Percentiles rank a stretch among this genome's conserved stretches.
Evolutionary conservation across 1,284 basidiomycete genomes (phyloP).

Genomic region (Apiotrichum akiyoshidainum): DNA sequence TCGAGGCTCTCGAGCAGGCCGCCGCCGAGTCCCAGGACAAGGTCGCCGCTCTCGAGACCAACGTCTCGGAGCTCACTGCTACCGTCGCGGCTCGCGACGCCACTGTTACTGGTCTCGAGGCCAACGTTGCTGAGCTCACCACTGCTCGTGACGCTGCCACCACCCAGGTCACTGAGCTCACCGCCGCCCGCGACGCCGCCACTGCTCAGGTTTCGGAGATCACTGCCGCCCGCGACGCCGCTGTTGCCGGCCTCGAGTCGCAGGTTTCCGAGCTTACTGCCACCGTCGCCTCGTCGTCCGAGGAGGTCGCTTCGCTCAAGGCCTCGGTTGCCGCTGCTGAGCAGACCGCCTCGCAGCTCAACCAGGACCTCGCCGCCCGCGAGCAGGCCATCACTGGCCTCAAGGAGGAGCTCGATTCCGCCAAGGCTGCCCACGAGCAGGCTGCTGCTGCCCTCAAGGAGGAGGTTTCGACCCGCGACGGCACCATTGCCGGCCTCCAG

Average conservation of each 20-base stretch:
- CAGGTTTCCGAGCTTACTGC: slow-evolving; percentile 1
- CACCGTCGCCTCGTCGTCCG: background rate
- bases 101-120: background rate
- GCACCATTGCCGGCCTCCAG: background rate
- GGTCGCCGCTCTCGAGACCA: background rate
- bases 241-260: background rate
- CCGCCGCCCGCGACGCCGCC: background rate
- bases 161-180: background rate
- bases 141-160: background rate
- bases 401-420: slow-evolving; percentile 8
- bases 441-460: background rate
- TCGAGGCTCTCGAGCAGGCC: background rate
- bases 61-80: background rate
- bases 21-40: background rate
- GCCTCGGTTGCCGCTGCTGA: slow-evolving; percentile 5
- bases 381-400: background rate
- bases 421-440: slow-evolving; percentile 4
- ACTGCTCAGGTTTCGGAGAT: background rate
- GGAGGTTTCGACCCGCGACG: background rate
- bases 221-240: background rate
- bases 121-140: background rate
- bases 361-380: slow-evolving; percentile 5
- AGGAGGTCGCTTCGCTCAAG: background rate
- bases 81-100: background rate
- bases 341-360: slow-evolving; percentile 16